These are phyloP conservation scores for Piper betle DNA, from an alignment of 164 flowering plant genomes.

Conservation along the genomic window DNA sequence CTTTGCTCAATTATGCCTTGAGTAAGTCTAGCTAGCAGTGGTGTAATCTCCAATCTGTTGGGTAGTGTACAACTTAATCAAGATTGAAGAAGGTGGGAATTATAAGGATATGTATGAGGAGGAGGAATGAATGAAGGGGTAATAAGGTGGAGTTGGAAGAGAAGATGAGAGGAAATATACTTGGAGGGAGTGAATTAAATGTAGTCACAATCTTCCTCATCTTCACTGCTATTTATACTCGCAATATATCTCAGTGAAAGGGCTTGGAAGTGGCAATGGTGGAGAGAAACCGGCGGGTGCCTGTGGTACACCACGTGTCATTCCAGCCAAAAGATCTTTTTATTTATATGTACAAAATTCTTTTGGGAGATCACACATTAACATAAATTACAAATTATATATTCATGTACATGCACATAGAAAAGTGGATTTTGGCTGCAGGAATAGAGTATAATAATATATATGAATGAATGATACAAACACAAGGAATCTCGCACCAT, in stretches of 20 bases:
- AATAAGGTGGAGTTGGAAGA: too few species aligned
- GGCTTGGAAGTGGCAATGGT: neutral
- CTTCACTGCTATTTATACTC: too few species aligned
- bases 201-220: too few species aligned
- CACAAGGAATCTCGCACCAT: neutral
- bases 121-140: conserved; percentile 1
- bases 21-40: too few species aligned
- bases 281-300: neutral
- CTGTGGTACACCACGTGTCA: neutral
- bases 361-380: too few species aligned
- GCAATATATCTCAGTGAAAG: neutral
- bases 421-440: neutral
- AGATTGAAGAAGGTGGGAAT: neutral
- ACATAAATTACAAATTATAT: too few species aligned
- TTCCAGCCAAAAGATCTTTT: neutral
- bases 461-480: neutral
- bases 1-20: too few species aligned
- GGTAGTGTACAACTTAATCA: too few species aligned
- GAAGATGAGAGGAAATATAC: neutral
- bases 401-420: neutral
- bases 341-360: too few species aligned
- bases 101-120: neutral
- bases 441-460: too few species aligned
- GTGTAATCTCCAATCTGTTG: too few species aligned
- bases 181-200: too few species aligned